These are phyloP conservation scores for Barbarea vulgaris DNA, from an alignment of 345 rosid species.

Conservation along the genomic window DNA sequence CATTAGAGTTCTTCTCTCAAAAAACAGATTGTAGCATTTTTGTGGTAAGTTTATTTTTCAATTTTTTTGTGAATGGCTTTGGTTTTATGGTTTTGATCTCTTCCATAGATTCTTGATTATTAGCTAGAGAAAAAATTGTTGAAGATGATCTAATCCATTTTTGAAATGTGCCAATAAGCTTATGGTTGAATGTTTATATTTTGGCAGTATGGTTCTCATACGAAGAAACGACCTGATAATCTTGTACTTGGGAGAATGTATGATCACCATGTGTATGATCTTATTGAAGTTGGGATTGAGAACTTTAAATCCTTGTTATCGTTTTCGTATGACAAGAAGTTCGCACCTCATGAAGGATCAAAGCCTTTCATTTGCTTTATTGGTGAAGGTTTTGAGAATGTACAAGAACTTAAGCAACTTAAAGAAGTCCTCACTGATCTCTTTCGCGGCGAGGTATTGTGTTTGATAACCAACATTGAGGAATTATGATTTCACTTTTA, in stretches of 20 bases:
- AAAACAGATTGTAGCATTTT: conserved; percentile 94
- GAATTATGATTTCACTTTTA: not conserved
- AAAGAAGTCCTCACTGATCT: conserved; percentile 88
- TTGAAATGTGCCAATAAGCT: not conserved
- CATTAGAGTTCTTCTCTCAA: conserved; percentile 86
- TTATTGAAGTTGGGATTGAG: conserved; percentile 91
- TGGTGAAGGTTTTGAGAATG: conserved; percentile 87
- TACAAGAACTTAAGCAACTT: conserved; percentile 78
- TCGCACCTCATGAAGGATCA: conserved; percentile 73
- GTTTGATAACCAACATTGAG: not conserved
- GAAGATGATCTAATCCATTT: not conserved
- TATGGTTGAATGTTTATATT: not conserved
- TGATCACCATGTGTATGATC: conserved; percentile 84
- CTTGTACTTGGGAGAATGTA: conserved; percentile 83
- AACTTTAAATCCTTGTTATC: conserved; percentile 70
- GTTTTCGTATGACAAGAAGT: conserved; percentile 71
- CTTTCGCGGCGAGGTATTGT: conserved; percentile 76
- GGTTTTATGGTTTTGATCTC: not conserved
- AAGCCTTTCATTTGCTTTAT: conserved; percentile 81
- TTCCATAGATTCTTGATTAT: conserved; percentile 1
- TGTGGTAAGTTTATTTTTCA: conserved; percentile 53
- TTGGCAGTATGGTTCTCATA: conserved; percentile 79
- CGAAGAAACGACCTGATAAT: conserved; percentile 93
- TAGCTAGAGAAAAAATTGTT: not conserved
- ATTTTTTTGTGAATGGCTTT: not conserved